Evolutionary conservation across 2,329 filamentous ascomycete species (phyloP).

Genomic region (Didymellaceae sp.): DNA sequence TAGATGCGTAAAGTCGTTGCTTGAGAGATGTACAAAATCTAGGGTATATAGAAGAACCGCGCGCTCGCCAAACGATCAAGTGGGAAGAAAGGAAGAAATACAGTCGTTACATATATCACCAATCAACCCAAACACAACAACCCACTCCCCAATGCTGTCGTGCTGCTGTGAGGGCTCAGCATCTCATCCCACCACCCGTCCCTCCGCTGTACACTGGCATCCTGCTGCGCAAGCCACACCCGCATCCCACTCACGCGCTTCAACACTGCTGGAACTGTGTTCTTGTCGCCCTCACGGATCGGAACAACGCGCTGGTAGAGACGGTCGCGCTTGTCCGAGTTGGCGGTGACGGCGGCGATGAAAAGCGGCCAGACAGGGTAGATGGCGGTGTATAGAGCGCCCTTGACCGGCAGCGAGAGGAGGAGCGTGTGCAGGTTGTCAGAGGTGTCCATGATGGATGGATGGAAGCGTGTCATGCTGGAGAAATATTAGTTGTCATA

Average conservation of each 20-base stretch:
- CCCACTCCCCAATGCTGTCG: conserved; percentile 20
- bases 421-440: conserved; percentile 33
- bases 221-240: conserved; percentile 41
- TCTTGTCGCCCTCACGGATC: conserved; percentile 43
- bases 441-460: conserved; percentile 37
- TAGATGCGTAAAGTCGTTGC: too few species aligned
- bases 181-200: conserved; percentile 47
- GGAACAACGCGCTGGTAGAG: conserved; percentile 42
- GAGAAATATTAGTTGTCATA: conserved; percentile 1
- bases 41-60: conserved; percentile 3
- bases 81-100: background rate
- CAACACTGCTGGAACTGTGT: conserved; percentile 39
- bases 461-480: conserved; percentile 41
- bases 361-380: conserved; percentile 45
- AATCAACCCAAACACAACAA: conserved; percentile 26
- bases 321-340: conserved; percentile 39
- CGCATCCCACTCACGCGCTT: conserved; percentile 39
- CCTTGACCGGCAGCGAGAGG: conserved; percentile 40
- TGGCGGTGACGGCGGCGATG: conserved; percentile 41
- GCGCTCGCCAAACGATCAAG: background rate
- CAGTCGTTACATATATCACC: background rate
- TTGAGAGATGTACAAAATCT: background rate
- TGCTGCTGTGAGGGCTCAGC: conserved; percentile 38
- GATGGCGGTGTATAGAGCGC: conserved; percentile 41
- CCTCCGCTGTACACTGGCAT: conserved; percentile 25